Evolutionary conservation across 306 rosid genomes (phyloP), one percentile per base, ranked within the genome.

Genomic region (Pterocarpus macrocarpus): DNA sequence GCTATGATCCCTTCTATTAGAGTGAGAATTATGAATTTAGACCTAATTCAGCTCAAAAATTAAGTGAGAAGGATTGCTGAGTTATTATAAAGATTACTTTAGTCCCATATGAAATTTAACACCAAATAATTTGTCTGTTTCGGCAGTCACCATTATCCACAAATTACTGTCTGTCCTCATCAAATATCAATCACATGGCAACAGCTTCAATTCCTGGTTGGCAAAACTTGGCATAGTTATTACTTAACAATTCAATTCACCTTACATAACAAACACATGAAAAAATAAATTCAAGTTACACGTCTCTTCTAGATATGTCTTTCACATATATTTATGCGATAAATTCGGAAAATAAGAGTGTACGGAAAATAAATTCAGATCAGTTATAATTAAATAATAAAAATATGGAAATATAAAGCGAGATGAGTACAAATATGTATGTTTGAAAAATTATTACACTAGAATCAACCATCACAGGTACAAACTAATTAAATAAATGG

Each of bases 171-270:
- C 34, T 11, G 34, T 28, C 64, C 6, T 69, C 70, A 82, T 62
- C 28, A 22, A 22, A 22, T 22, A 22, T 22, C 69, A 11, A 16
- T 58, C 74, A 41, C 77, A 76, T 50, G 58, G 6, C 1, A 45
- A 12, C 47, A 76, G 43, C 52, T 76, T 61, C 74, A 76, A 57
- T 62, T 75, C 30, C 15, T 44, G 12, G 6, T 65, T 41, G 61
- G 39, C 53, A 81, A 44, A 43, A 7, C 32, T 33, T 62, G 22
- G 5, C 32, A 62, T 69, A 69, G 1, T 33, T 62, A 63, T 63
- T 55, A 16, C 8, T 55, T 10, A 5, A 39, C 53, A 38, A 79
- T n/a, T 32, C 8, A 72, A 63, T 47, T 55, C 75, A 50, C 59
- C 30, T 80, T 22, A 64, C 9, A 34, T 12, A 13, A 41, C 47